phyloP scores from a whole-genome alignment of 148 eudicot genomes.

The Heliosperma pusillum region DNA sequence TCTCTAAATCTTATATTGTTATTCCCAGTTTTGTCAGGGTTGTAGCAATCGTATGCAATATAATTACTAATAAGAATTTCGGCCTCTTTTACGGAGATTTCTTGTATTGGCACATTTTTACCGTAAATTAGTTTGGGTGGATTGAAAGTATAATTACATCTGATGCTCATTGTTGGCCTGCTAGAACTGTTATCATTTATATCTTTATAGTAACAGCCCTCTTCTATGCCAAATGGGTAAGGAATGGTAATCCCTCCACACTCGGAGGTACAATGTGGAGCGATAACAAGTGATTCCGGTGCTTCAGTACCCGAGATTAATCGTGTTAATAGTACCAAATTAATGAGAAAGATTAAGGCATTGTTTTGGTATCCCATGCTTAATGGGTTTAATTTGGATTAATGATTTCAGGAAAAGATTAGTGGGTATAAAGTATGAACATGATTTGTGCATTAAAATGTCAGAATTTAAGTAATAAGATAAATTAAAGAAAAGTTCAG shows the following conservation, averaged over 20 bases:
- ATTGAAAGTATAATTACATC: not conserved
- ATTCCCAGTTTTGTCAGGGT: not conserved
- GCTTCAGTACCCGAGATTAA: not conserved
- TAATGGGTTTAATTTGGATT: not conserved
- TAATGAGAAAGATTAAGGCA: not conserved
- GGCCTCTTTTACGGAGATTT: not conserved
- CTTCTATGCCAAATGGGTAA: slow-evolving; percentile 26
- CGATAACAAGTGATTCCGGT: slow-evolving; percentile 2
- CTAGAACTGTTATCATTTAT: not conserved
- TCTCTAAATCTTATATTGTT: not conserved
- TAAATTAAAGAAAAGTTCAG: no score
- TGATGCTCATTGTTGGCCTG: not conserved
- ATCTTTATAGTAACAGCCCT: slow-evolving; percentile 17
- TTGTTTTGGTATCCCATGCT: not conserved
- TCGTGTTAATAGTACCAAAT: not conserved
- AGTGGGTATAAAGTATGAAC: not conserved
- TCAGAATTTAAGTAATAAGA: no score
- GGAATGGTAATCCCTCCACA: slow-evolving; percentile 25
- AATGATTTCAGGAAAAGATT: not conserved
- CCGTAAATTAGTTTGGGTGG: not conserved
- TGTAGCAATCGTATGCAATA: not conserved
- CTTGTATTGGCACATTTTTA: not conserved
- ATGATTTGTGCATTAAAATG: no score
- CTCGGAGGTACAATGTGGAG: slow-evolving; percentile 16
- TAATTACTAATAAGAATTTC: not conserved